A percentile compares a stretch with the other conserved stretches of the same genome.
phyloP scores from a whole-genome alignment of 2,329 filamentous ascomycete species.

The Diaporthe longicolla region DNA sequence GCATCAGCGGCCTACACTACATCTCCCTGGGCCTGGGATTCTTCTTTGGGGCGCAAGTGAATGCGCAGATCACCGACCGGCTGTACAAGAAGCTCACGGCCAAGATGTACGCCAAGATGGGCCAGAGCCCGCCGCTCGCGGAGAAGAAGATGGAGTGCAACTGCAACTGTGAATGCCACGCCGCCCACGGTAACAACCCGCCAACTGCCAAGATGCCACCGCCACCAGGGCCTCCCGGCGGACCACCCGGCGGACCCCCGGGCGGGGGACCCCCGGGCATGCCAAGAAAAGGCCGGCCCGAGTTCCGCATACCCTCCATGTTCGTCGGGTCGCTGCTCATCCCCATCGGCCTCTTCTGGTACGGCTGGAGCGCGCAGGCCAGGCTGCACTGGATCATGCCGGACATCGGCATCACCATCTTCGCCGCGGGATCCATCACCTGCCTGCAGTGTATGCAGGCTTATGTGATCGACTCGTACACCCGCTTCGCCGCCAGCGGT shows the following conservation, averaged over 20 bases:
- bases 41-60: constrained; percentile 54
- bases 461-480: constrained; percentile 63
- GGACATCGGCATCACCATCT: constrained; percentile 57
- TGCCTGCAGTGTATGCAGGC: constrained; percentile 61
- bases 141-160: not conserved
- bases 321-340: constrained; percentile 63
- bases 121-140: no score
- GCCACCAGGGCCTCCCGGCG: not conserved
- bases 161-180: constrained; percentile 1
- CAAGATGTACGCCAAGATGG: constrained; percentile 34
- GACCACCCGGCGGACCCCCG: constrained; percentile 35
- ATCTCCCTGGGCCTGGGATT: constrained; percentile 54
- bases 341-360: constrained; percentile 59
- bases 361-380: constrained; percentile 61
- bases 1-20: constrained; percentile 55
- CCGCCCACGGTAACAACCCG: not conserved
- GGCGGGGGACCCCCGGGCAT: not conserved
- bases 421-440: constrained; percentile 55
- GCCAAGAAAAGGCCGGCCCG: constrained; percentile 50
- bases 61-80: constrained; percentile 60
- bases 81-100: constrained; percentile 59
- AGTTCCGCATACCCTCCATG: constrained; percentile 66
- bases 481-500: constrained; percentile 60
- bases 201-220: no score
- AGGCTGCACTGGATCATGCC: constrained; percentile 62